Evolutionary conservation across 176 grass and related monocot species (phyloP), one percentile per base, ranked within the genome.

Genomic region (Oryza australiensis): DNA sequence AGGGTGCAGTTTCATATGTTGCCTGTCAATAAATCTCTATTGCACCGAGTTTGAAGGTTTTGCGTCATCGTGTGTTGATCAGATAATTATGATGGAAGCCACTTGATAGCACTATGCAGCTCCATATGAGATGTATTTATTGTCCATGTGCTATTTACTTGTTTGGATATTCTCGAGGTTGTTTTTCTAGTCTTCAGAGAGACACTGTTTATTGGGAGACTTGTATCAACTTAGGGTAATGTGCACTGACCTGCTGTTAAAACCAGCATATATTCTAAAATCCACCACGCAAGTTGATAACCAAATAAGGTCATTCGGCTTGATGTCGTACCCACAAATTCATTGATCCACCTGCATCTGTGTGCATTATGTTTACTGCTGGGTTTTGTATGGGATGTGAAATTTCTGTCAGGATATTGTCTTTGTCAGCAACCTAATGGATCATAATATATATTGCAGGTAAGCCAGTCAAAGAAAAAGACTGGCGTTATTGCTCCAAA

Each of bases 401-500:
- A 83, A 83, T 51, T 68, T 69, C 11, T 79, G 13, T 60, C 29
- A 68, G 10, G 49, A 26, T 53, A 57, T 33, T 46, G 22, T 32
- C 1, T 64, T 33, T 45, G 26, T 18, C 41, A 70, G 22, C 71
- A 8, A 64, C 78, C 33, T 71, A 79, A 70, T 5, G 22, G 8
- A 12, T 82, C 23, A 53, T 74, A 59, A 48, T 78, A 30, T 76
- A 78, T 82, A 73, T 27, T 84, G 78, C 68, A 99, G 96, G 91
- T 99, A 90, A 99, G 75, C 78, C 94, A 94, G 38, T 89, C 92
- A 70, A 99, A 95, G 91, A 99, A 99, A 88, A 99, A 99, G 70
- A 99, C 93, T 0, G 96, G 96, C 14, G 91, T 99, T 72, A 92
- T 99, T 88, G 96, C 96, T 82, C 96, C 96, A 38, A 99, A 95